phyloP scores from a whole-genome alignment of 345 rosid genomes.

The Euphorbia tirucalli region DNA sequence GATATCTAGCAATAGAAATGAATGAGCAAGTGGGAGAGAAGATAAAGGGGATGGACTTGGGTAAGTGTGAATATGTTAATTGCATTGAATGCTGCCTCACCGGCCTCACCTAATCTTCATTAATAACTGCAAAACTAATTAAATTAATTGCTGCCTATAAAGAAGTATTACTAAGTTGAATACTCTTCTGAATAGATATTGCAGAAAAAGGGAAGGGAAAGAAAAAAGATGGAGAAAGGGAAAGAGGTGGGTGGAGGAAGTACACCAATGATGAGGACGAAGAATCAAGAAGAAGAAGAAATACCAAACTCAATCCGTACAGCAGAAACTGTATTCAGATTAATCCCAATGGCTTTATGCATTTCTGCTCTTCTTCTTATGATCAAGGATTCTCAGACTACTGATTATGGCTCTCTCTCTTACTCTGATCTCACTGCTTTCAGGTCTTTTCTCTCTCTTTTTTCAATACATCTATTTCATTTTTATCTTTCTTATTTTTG shows the following conservation, averaged over 20 bases:
- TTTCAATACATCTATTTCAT: no score
- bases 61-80: no score
- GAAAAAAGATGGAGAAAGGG: slow-evolving; percentile 24
- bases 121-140: no score
- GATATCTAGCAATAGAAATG: no score
- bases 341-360: slow-evolving; percentile 59
- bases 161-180: no score
- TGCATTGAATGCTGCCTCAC: no score
- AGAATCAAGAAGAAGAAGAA: slow-evolving; percentile 10
- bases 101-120: no score
- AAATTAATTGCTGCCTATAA: no score
- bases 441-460: slow-evolving; percentile 33
- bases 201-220: neutral
- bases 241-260: neutral
- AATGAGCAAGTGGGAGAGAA: no score
- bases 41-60: no score
- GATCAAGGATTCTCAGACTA: slow-evolving; percentile 62
- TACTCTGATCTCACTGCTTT: slow-evolving; percentile 79
- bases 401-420: slow-evolving; percentile 68
- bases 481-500: neutral
- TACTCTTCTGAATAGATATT: no score
- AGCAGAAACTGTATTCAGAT: slow-evolving; percentile 53
- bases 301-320: slow-evolving; percentile 19
- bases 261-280: slow-evolving; percentile 25
- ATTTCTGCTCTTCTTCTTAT: slow-evolving; percentile 59